Base-by-base conservation (phyloP, 2,329 filamentous ascomycete genomes). In the Celoporthe dispersa region DNA sequence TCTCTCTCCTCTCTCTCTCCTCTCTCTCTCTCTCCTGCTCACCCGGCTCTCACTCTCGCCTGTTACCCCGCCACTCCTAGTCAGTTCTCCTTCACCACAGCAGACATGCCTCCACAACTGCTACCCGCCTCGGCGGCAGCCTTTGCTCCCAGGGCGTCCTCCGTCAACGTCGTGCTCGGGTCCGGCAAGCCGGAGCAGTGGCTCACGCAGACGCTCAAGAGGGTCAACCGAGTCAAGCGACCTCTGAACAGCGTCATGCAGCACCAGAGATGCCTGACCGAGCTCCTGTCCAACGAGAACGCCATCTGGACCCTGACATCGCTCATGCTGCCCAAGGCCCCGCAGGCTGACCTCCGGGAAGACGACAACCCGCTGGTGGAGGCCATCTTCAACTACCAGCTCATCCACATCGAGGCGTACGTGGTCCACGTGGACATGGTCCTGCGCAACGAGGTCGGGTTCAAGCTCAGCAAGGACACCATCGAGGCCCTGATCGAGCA, bases 351-450 rank as follows among this genome's bases (percentile, higher is more conserved):
- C 76, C 87, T 97, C 79, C 90, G 89, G 81, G 91, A 91, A 81
- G 94, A 98, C 79, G 84, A 89, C 66, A 93, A 97, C 79, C 92
- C 92, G 61, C 85, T 97, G 74, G 86, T 95, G 75, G 94, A 98
- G 82, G 93, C 92, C 73, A 84, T 98, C 73, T 94, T 92, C 87
- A 97, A 97, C 87, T 96, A 95, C 82, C 92, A 97, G 84, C 88
- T 98, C 78, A 85, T 98, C 78, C 94, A 98, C 80, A 85, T 98
- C 76, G 94, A 98, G 83, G 96, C 96, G 66, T 99, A 99, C 81
- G 95, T 98, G 76, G 96, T 99, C 72, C 95, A 98, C 81, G 94
- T 99, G 81, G 96, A 99, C 84, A 97, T 98, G 94, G 95, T 99
- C 71, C 90, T 97, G 77, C 92, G 94, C 82, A 96, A 97, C 80